Conservation (phyloP, 2,329 filamentous ascomycete species). For the Cercospora sp. region DNA sequence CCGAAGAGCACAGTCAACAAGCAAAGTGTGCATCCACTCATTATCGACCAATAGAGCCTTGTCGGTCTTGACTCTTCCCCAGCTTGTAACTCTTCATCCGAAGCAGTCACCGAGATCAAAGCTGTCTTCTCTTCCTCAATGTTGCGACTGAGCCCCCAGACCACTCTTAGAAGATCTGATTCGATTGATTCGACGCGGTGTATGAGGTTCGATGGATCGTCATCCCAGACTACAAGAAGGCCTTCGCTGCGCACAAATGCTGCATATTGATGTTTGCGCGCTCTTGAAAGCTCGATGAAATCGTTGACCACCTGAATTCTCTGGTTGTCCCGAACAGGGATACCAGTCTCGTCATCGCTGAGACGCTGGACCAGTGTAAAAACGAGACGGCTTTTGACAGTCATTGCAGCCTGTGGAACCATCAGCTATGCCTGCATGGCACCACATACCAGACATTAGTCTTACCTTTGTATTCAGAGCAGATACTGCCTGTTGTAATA, state of each 20-base stretch:
- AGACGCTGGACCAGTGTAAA: constrained; percentile 75
- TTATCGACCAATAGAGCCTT: background rate
- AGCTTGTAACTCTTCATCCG: constrained; percentile 66
- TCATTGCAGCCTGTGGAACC: constrained; percentile 67
- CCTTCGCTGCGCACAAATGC: constrained; percentile 73
- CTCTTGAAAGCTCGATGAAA: constrained; percentile 67
- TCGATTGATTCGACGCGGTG: constrained; percentile 71
- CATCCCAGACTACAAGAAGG: constrained; percentile 78
- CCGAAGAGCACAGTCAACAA: constrained; percentile 5
- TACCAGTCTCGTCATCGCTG: constrained; percentile 66
- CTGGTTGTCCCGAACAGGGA: constrained; percentile 75
- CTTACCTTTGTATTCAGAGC: constrained; percentile 2
- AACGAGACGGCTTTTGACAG: constrained; percentile 76
- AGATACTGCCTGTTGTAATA: background rate
- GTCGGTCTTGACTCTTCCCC: background rate
- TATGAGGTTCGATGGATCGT: constrained; percentile 69
- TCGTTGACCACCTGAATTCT: constrained; percentile 73
- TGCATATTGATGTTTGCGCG: constrained; percentile 76
- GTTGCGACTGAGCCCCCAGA: constrained; percentile 63
- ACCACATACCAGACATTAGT: background rate
- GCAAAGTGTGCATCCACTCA: constrained; percentile 1
- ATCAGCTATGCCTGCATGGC: background rate
- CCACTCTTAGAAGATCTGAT: constrained; percentile 72
- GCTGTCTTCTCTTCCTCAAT: constrained; percentile 54
- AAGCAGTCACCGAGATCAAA: constrained; percentile 43